Evolutionary conservation across 495 filamentous ascomycete genomes (phyloP).

Genomic region (Aspergillus sclerotioniger): DNA sequence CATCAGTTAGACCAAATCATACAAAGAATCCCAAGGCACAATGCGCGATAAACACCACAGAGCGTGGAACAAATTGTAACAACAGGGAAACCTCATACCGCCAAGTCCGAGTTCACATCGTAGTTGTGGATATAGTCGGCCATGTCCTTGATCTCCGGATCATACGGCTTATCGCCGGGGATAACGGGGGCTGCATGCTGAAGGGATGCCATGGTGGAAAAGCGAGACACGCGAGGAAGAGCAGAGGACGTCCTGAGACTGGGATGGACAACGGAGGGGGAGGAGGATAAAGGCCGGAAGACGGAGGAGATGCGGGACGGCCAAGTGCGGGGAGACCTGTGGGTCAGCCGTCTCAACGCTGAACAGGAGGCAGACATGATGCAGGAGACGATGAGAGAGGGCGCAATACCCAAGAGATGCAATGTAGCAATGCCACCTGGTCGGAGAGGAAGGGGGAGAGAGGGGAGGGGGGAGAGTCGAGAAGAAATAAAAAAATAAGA

Average conservation of each 20-base stretch:
- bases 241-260: slow-evolving; percentile 19
- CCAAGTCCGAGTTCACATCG: slow-evolving; percentile 84
- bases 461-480: slow-evolving; percentile 1
- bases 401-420: slow-evolving; percentile 18
- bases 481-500: slow-evolving; percentile 13
- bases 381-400: slow-evolving; percentile 25
- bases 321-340: slow-evolving; percentile 50
- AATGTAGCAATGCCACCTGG: slow-evolving; percentile 9
- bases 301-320: slow-evolving; percentile 39
- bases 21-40: neutral
- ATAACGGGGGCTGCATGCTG: slow-evolving; percentile 38
- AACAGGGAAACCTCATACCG: slow-evolving; percentile 59
- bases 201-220: slow-evolving; percentile 50
- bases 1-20: slow-evolving; percentile 2
- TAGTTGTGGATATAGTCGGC: slow-evolving; percentile 91
- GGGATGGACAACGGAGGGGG: slow-evolving; percentile 17
- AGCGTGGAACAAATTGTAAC: neutral
- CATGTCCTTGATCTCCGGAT: slow-evolving; percentile 92
- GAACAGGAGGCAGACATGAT: slow-evolving; percentile 33
- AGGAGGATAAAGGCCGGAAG: slow-evolving; percentile 35
- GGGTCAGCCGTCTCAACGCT: slow-evolving; percentile 48
- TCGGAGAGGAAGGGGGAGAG: slow-evolving; percentile 18
- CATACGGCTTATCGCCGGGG: slow-evolving; percentile 58
- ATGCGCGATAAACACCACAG: neutral
- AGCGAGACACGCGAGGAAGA: slow-evolving; percentile 30